phyloP scores from a whole-genome alignment of 257 asterid species.

The Plantago ovata region DNA sequence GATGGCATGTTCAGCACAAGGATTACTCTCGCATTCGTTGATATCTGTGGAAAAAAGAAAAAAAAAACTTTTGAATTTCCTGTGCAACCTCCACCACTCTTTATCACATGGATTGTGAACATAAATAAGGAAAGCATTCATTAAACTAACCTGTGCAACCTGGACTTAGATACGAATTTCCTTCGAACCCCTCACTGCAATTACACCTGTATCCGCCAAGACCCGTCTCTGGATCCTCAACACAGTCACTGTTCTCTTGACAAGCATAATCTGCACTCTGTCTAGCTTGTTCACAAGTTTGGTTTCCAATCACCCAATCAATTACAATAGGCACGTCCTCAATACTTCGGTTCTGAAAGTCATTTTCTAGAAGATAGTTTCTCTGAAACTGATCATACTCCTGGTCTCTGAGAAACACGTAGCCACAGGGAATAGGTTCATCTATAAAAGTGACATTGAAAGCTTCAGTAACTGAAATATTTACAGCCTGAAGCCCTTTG shows the following conservation, averaged over 20 bases:
- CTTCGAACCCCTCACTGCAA: constrained; percentile 6
- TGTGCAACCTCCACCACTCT: too few relatives aligned
- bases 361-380: too few relatives aligned
- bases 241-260: constrained; percentile 5
- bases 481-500: constrained; percentile 12
- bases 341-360: too few relatives aligned
- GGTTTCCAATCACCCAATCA: constrained; percentile 6
- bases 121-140: not conserved
- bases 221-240: not conserved
- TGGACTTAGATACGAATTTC: constrained; percentile 9
- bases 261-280: constrained; percentile 2
- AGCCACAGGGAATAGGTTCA: not conserved
- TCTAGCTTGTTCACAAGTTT: not conserved
- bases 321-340: not conserved
- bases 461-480: not conserved
- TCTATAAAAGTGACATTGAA: not conserved
- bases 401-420: not conserved
- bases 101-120: too few relatives aligned
- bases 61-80: too few relatives aligned
- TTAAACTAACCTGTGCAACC: not conserved
- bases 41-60: constrained; percentile 7
- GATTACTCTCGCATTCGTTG: constrained; percentile 6
- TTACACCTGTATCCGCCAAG: constrained; percentile 8
- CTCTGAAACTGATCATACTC: too few relatives aligned
- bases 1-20: constrained; percentile 5